Evolutionary conservation across 306 rosid genomes (phyloP).

Genomic region (Citrullus amarus): DNA sequence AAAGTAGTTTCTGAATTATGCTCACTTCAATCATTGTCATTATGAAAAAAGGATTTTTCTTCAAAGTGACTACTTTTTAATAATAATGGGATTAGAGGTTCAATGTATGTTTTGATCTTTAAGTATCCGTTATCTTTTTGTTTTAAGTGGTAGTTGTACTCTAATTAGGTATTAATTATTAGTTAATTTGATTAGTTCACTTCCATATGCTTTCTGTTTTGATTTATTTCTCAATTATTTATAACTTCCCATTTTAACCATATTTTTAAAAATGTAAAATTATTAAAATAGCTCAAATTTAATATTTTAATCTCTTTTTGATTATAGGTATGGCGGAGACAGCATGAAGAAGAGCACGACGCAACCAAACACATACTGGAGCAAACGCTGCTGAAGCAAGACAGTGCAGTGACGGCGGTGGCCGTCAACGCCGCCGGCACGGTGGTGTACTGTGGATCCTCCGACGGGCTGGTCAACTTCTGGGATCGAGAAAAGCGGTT

Average conservation of each 20-base stretch:
- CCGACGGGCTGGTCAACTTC: constrained; percentile 68
- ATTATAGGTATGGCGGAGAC: constrained; percentile 41
- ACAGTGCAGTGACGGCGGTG: constrained; percentile 74
- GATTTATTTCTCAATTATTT: background rate
- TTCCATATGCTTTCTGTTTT: background rate
- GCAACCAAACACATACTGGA: constrained; percentile 31
- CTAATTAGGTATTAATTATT: background rate
- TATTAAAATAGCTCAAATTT: too few relatives aligned
- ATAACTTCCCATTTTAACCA: too few relatives aligned
- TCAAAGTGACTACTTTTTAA: background rate
- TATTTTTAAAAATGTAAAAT: too few relatives aligned
- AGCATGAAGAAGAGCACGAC: constrained; percentile 22
- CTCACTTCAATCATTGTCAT: too few relatives aligned
- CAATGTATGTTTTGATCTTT: background rate
- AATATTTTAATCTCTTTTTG: background rate
- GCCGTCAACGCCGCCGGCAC: constrained; percentile 33
- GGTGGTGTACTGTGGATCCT: constrained; percentile 60
- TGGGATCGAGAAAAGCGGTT: constrained; percentile 51
- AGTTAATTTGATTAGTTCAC: background rate
- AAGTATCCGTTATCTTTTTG: background rate
- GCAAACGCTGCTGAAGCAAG: constrained; percentile 58
- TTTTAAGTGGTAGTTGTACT: background rate
- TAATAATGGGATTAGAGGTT: background rate
- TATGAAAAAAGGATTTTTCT: too few relatives aligned
- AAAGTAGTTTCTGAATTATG: too few relatives aligned